Base-by-base conservation (phyloP, 371 early-diverging fungal species). In the Syncephalastrum monosporum region DNA sequence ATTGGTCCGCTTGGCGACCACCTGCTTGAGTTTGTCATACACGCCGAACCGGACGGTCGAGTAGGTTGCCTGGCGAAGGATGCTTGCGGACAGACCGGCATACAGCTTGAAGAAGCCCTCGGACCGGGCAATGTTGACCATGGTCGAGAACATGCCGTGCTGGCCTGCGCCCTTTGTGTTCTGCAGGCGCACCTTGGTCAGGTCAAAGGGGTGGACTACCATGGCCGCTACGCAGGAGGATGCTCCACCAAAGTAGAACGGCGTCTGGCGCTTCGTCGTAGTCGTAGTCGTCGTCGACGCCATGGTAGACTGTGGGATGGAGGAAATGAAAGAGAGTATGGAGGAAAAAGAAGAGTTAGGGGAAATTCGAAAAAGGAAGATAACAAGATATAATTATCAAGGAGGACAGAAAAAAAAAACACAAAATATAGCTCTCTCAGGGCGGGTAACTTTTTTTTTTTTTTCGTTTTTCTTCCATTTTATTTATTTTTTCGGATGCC, bases 161-260 rank as follows among this genome's bases (percentile, higher is more conserved):
- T 56, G 45, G 56, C 43, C 68, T 68, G 42, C 61, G 59, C 38
- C 38, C 38, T 33, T 33, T 14, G 74, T 50, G 14, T 88, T 90
- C 64, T 91, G 91, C 45, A 90, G 60, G 21, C 91, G 79, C 24
- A 91, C 88, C 65, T 91, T 90, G 53, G 88, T 75, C 44, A 88
- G 77, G 65, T 91, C 91, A 52, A 91, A 82, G 0, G 91, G 91
- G 47, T 91, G 90, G 1, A 89, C 88, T 43, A 82, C 81, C 50
- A 85, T 68, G 7, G 84, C 84, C 12, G 90, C 89, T 5, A 79
- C 60, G 46, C 83, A 79, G 5, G 87, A 82, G 7, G 89, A 83
- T 15, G 75, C 71, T 21, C 79, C 79, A 38, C 85, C 85, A 61
- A 81, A 75, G 67, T 77, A 85, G n/a, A 82, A 82, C 13, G 85